Evolutionary conservation across 2,329 filamentous ascomycete species (phyloP).

Genomic region (Bertia moriformis): DNA sequence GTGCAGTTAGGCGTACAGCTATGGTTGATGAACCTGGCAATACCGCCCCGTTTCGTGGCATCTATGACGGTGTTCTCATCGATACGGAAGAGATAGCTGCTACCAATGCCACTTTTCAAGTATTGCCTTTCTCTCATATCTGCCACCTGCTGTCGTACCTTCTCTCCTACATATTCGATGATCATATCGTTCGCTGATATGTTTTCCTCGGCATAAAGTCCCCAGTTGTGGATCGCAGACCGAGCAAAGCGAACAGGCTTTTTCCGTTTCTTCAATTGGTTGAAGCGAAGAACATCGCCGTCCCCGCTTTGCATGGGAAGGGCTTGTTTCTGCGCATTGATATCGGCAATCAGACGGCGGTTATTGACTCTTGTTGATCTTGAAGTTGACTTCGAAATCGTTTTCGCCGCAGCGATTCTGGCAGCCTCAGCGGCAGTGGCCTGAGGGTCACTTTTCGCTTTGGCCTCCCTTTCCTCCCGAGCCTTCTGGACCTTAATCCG

Average conservation of each 20-base stretch:
- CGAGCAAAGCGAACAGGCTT: slow-evolving; percentile 96
- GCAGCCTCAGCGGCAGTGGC: slow-evolving; percentile 55
- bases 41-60: slow-evolving; percentile 95
- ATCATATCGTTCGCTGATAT: slow-evolving; percentile 98
- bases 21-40: slow-evolving; percentile 96
- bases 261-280: slow-evolving; percentile 98
- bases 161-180: slow-evolving; percentile 97
- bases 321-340: slow-evolving; percentile 86
- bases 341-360: slow-evolving; percentile 80
- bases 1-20: slow-evolving; percentile 97
- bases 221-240: slow-evolving; percentile 98
- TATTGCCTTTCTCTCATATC: slow-evolving; percentile 87
- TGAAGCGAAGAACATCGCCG: slow-evolving; percentile 88
- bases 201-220: slow-evolving; percentile 91
- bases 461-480: slow-evolving; percentile 46
- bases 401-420: slow-evolving; percentile 64
- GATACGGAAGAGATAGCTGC: slow-evolving; percentile 94
- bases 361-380: slow-evolving; percentile 92
- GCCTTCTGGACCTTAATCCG: slow-evolving; percentile 52
- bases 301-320: slow-evolving; percentile 47
- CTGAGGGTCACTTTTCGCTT: slow-evolving; percentile 29
- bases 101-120: slow-evolving; percentile 89
- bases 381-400: slow-evolving; percentile 74
- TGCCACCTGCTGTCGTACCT: slow-evolving; percentile 92
- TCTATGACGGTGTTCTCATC: slow-evolving; percentile 96